Base-by-base conservation (phyloP, 1,139 yeast species). In the Pichia sp. region DNA sequence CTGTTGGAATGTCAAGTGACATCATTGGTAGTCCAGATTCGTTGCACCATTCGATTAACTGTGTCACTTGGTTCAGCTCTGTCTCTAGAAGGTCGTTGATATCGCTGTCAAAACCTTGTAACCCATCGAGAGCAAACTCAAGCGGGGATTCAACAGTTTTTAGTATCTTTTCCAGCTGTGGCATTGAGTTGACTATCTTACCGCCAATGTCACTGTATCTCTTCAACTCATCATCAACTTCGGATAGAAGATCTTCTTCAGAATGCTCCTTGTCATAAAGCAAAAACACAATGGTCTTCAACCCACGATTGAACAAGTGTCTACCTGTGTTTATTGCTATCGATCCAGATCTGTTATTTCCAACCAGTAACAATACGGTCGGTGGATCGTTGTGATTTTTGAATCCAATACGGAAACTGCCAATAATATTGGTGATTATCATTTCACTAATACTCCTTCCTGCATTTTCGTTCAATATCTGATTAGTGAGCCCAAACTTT, bases 1-100 rank as follows among this genome's bases (percentile, higher is more conserved):
- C 97, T 0, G 92, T 80, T 2, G 96, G 95, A 38, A 88, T 80
- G 64, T 90, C 96, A 31, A 91, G 69, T 0, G 96, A 86, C 74
- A 88, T 73, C 14, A 84, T 72, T 50, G 81, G 78, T 8, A 78
- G 72, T 48, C 73, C 72, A 44, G 73, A 74, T 14, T 67, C 73
- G 60, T 87, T 86, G 58, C 87, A 81, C 96, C 97, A 91, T 17
- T 71, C 71, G 33, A 88, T 77, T 29, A 86, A 64, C n/a, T 71
- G 66, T 8, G 65, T 62, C n/a, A 81, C 79, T 5, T 71, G 70
- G 33, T 72, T 66, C 33, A 78, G 70, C 56, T 81, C 85, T 51
- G 77, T 81, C 52, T 71, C 79, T 64, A 76, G 70, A 51, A 79
- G 64, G 55, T 74, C 77, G 41, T 60, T 61, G 52, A 89, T 70